A percentile compares a stretch with the other conserved stretches of the same genome.
Evolutionary conservation across 306 rosid genomes (phyloP).

Genomic region (Phaseolus lunatus): DNA sequence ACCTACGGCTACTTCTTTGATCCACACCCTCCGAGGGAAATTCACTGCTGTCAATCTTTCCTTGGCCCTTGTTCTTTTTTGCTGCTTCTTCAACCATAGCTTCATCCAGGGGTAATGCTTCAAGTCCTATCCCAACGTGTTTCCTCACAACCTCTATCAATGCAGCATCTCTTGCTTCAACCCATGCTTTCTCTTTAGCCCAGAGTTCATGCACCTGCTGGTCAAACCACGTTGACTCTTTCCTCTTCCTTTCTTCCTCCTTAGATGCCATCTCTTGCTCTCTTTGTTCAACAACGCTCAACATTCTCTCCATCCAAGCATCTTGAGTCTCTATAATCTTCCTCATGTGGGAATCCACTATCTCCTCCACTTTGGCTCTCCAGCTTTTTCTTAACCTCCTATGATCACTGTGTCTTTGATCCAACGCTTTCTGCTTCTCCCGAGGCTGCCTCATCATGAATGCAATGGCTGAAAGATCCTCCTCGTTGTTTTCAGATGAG

Average conservation of each 20-base stretch:
- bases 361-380: slow-evolving; percentile 66
- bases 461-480: slow-evolving; percentile 60
- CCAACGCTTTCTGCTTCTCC: slow-evolving; percentile 47
- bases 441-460: slow-evolving; percentile 50
- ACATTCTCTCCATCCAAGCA: slow-evolving; percentile 72
- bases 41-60: not conserved
- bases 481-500: slow-evolving; percentile 67
- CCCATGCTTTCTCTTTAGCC: slow-evolving; percentile 79
- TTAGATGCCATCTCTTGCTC: slow-evolving; percentile 59
- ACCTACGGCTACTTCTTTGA: slow-evolving; percentile 26
- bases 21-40: slow-evolving; percentile 25
- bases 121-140: slow-evolving; percentile 46
- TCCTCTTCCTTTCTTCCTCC: slow-evolving; percentile 73
- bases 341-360: slow-evolving; percentile 66
- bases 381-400: slow-evolving; percentile 51
- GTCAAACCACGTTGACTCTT: slow-evolving; percentile 59
- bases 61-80: slow-evolving; percentile 28
- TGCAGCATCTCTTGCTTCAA: slow-evolving; percentile 70
- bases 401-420: slow-evolving; percentile 2
- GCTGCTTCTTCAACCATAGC: slow-evolving; percentile 25
- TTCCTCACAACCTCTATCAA: slow-evolving; percentile 62
- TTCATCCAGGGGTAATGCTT: slow-evolving; percentile 18
- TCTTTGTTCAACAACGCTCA: slow-evolving; percentile 60
- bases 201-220: slow-evolving; percentile 61
- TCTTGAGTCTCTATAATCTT: slow-evolving; percentile 72